A percentile compares a stretch with the other conserved stretches of the same genome.
Conservation (phyloP, 257 asterid genomes). For the Nemophila menziesii region DNA sequence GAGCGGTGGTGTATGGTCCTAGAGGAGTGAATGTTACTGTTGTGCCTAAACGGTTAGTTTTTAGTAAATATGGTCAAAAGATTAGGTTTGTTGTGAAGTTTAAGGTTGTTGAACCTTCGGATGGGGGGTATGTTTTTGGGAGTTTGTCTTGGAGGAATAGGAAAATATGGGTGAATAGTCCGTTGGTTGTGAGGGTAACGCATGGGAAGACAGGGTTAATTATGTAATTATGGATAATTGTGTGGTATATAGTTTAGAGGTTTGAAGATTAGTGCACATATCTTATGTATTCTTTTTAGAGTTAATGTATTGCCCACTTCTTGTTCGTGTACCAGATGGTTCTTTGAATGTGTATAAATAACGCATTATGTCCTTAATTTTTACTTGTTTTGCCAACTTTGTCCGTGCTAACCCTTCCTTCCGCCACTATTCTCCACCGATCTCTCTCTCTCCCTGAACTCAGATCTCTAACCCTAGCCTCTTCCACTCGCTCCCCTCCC, state of each 20-base stretch:
- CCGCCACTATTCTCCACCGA: no score
- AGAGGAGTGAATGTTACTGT: conserved; percentile 55
- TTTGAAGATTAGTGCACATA: conserved; percentile 3
- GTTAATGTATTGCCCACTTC: no score
- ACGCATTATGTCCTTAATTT: no score
- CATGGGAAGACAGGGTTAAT: conserved; percentile 29
- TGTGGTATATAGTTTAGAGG: background rate
- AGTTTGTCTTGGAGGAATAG: conserved; percentile 74
- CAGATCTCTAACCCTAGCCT: no score
- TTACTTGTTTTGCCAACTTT: no score
- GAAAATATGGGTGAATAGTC: conserved; percentile 47
- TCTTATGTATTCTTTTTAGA: no score
- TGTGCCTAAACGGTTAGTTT: conserved; percentile 46
- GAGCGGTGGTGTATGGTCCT: conserved; percentile 55
- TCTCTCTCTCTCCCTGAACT: no score
- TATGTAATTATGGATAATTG: conserved; percentile 6
- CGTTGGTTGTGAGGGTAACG: conserved; percentile 47
- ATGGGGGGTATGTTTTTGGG: conserved; percentile 69
- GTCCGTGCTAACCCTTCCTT: no score
- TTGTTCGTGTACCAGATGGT: no score
- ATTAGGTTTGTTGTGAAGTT: conserved; percentile 50
- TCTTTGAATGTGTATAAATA: no score
- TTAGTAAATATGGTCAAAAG: conserved; percentile 47
- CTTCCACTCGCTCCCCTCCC: no score
- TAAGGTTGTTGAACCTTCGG: conserved; percentile 43